Evolutionary conservation across 2,329 filamentous ascomycete genomes (phyloP).

Genomic region (Nemania abortiva): DNA sequence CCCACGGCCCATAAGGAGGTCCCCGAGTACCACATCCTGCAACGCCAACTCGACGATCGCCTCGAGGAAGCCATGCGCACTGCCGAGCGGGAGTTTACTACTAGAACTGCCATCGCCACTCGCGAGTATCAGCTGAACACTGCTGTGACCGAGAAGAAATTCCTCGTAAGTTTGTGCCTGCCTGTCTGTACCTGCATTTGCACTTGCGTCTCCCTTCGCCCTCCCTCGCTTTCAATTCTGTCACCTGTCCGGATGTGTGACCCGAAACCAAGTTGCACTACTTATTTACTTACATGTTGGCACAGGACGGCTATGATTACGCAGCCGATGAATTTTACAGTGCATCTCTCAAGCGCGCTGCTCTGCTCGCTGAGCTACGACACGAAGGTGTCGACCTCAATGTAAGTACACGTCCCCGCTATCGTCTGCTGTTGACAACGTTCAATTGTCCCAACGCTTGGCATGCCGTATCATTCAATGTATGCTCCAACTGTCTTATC

Average conservation of each 20-base stretch:
- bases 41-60: conserved; percentile 63
- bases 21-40: conserved; percentile 65
- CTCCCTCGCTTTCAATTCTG: conserved; percentile 7
- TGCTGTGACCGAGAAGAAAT: conserved; percentile 56
- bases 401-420: conserved; percentile 44
- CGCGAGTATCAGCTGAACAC: conserved; percentile 53
- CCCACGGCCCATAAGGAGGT: conserved; percentile 65
- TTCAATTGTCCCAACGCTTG: neutral
- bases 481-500: conserved; percentile 24
- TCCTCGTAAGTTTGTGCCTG: conserved; percentile 53
- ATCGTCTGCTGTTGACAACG: neutral
- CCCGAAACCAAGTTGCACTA: conserved; percentile 22
- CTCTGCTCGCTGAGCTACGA: conserved; percentile 47
- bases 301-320: conserved; percentile 48
- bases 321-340: conserved; percentile 48
- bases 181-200: no score
- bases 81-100: conserved; percentile 51
- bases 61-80: conserved; percentile 50
- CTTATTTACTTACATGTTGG: conserved; percentile 37
- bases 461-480: conserved; percentile 10
- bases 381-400: conserved; percentile 44
- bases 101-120: conserved; percentile 51
- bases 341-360: conserved; percentile 47
- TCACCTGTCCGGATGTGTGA: conserved; percentile 21
- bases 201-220: neutral